Percentiles rank a stretch among this genome's conserved stretches.
Conservation (phyloP, 2,329 filamentous ascomycete genomes). For the Cytospora piceae region DNA sequence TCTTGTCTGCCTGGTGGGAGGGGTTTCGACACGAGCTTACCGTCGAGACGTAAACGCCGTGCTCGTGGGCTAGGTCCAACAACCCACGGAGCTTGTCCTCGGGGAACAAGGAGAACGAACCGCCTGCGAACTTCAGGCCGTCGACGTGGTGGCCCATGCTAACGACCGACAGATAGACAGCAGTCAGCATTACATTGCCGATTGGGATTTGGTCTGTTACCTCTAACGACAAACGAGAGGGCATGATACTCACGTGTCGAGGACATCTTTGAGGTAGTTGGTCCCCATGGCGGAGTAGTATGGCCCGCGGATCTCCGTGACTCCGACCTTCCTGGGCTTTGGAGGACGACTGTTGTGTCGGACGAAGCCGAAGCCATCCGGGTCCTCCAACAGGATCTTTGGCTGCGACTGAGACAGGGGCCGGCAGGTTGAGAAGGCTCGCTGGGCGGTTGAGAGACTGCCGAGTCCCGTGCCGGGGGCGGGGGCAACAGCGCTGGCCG, state of each 20-base stretch:
- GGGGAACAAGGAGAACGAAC: constrained; percentile 55
- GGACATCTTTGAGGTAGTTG: constrained; percentile 54
- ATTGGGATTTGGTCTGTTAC: too few relatives aligned
- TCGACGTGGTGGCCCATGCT: constrained; percentile 46
- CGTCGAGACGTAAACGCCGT: constrained; percentile 57
- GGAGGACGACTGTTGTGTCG: constrained; percentile 51
- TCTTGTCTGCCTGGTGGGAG: neutral
- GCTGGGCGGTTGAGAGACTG: too few relatives aligned
- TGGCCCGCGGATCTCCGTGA: constrained; percentile 59
- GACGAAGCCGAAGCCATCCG: constrained; percentile 54
- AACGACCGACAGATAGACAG: too few relatives aligned
- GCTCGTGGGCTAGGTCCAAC: constrained; percentile 52
- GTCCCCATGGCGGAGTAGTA: constrained; percentile 60
- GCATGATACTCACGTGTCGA: constrained; percentile 45
- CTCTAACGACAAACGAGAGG: too few relatives aligned
- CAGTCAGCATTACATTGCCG: too few relatives aligned
- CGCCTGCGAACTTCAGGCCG: constrained; percentile 59
- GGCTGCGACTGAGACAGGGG: constrained; percentile 11
- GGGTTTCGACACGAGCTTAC: constrained; percentile 35
- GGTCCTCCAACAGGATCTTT: constrained; percentile 49
- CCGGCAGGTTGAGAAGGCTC: too few relatives aligned
- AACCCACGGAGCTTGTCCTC: constrained; percentile 50
- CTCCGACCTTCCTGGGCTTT: constrained; percentile 53
- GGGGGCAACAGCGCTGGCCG: too few relatives aligned
- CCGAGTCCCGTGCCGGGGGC: too few relatives aligned